These are phyloP conservation scores for Amanita muscaria DNA, from an alignment of 768 basidiomycete species.

Conservation along the genomic window DNA sequence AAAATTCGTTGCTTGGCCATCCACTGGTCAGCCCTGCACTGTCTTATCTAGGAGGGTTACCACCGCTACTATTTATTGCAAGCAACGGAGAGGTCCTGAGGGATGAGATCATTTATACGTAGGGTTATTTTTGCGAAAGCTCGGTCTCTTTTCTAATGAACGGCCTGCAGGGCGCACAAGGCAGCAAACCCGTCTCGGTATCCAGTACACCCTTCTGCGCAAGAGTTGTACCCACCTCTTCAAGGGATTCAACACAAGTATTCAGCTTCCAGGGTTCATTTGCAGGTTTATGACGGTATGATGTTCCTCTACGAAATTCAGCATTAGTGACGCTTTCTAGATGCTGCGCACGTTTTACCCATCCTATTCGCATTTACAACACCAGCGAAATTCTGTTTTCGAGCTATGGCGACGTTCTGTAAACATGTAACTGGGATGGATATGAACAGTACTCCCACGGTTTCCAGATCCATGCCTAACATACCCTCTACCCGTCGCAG, in stretches of 20 bases:
- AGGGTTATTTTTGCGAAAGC: slow-evolving; percentile 15
- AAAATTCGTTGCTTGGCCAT: slow-evolving; percentile 67
- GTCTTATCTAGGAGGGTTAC: slow-evolving; percentile 83
- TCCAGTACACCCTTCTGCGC: slow-evolving; percentile 35
- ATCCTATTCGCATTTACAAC: slow-evolving; percentile 70
- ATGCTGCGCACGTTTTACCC: slow-evolving; percentile 65
- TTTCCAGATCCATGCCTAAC: slow-evolving; percentile 8
- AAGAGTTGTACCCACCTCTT: slow-evolving; percentile 48
- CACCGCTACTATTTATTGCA: slow-evolving; percentile 76
- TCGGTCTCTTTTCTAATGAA: no score
- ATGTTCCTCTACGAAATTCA: slow-evolving; percentile 16
- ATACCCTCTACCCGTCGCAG: neutral
- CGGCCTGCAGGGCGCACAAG: slow-evolving; percentile 75
- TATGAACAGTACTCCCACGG: slow-evolving; percentile 12
- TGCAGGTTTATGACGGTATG: slow-evolving; percentile 87
- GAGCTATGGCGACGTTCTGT: slow-evolving; percentile 64
- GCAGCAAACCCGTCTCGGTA: slow-evolving; percentile 78
- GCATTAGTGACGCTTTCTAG: slow-evolving; percentile 28
- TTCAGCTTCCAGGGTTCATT: slow-evolving; percentile 73
- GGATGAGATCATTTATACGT: slow-evolving; percentile 89
- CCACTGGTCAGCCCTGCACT: slow-evolving; percentile 78
- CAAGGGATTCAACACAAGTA: slow-evolving; percentile 43
- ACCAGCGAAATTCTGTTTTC: slow-evolving; percentile 73
- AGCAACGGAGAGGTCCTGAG: slow-evolving; percentile 88
- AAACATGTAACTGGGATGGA: slow-evolving; percentile 53